Conservation (phyloP, 805 yeast genomes). For the Candida xiaguanensis region DNA sequence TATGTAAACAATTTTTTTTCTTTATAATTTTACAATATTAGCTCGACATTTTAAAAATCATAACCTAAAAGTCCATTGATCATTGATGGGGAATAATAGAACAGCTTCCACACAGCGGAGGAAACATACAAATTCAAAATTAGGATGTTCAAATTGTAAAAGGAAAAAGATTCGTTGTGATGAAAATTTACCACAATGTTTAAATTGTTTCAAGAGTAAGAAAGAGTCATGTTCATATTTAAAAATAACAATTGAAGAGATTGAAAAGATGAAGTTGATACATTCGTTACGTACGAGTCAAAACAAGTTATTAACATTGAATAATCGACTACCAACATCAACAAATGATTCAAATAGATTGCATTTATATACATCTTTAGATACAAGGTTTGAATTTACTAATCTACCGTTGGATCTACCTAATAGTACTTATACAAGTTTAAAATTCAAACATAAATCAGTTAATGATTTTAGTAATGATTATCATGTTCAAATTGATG, state of each 20-base stretch:
- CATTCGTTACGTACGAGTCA: conserved; percentile 25
- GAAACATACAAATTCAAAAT: conserved; percentile 26
- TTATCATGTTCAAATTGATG: conserved; percentile 10
- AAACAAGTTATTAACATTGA: conserved; percentile 20
- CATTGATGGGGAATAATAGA: no score
- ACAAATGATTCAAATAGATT: conserved; percentile 5
- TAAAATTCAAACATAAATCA: conserved; percentile 19
- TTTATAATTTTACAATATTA: no score
- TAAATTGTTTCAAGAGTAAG: conserved; percentile 23
- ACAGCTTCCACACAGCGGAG: conserved; percentile 12
- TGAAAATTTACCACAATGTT: conserved; percentile 26
- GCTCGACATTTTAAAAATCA: no score
- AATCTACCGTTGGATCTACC: conserved; percentile 20
- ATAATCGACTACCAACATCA: conserved; percentile 26
- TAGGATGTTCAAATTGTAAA: conserved; percentile 30
- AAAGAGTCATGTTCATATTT: conserved; percentile 25
- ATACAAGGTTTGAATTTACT: conserved; percentile 22
- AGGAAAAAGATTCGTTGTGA: conserved; percentile 29
- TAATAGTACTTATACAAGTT: conserved; percentile 15
- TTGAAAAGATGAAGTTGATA: conserved; percentile 21
- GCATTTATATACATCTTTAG: conserved; percentile 11
- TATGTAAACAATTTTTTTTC: no score
- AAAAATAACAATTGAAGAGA: conserved; percentile 14
- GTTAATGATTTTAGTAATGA: conserved; percentile 18
- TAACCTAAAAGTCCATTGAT: no score